A percentile compares a stretch with the other conserved stretches of the same genome.
phyloP scores from a whole-genome alignment of 352 stramenopile genomes.

The Phytopythium chamaehyphon region DNA sequence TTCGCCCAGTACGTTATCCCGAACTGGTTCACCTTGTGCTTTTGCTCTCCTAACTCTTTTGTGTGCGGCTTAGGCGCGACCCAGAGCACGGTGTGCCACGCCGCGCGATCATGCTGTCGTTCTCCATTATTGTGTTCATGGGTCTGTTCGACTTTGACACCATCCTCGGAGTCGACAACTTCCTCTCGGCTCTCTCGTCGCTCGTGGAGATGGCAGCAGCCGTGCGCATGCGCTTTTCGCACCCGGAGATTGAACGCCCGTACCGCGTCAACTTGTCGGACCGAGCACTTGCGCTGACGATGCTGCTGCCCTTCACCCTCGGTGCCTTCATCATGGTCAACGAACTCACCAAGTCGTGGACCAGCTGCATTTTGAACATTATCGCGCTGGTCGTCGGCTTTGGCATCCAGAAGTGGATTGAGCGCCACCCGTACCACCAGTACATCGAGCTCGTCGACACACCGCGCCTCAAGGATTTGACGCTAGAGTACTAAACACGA shows the following conservation, averaged over 20 bases:
- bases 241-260: slow-evolving; percentile 65
- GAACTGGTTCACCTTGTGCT: not conserved
- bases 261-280: slow-evolving; percentile 75
- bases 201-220: slow-evolving; percentile 91
- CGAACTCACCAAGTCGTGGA: slow-evolving; percentile 55
- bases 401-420: slow-evolving; percentile 58
- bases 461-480: slow-evolving; percentile 35
- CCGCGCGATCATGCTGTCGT: slow-evolving; percentile 81
- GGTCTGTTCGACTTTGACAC: slow-evolving; percentile 85
- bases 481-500: slow-evolving; percentile 36
- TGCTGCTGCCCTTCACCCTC: slow-evolving; percentile 56
- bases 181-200: slow-evolving; percentile 88
- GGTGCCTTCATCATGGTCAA: slow-evolving; percentile 62
- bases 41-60: slow-evolving; percentile 3
- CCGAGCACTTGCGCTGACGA: slow-evolving; percentile 28
- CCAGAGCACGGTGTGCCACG: slow-evolving; percentile 50
- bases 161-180: slow-evolving; percentile 91
- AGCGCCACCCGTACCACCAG: slow-evolving; percentile 58
- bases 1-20: slow-evolving; percentile 72
- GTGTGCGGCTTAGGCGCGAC: slow-evolving; percentile 26
- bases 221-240: slow-evolving; percentile 82
- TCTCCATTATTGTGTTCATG: slow-evolving; percentile 85
- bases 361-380: slow-evolving; percentile 50
- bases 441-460: slow-evolving; percentile 42
- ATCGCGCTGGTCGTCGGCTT: slow-evolving; percentile 44